Base-by-base conservation (phyloP, 805 yeast species). In the Candida maltosa region DNA sequence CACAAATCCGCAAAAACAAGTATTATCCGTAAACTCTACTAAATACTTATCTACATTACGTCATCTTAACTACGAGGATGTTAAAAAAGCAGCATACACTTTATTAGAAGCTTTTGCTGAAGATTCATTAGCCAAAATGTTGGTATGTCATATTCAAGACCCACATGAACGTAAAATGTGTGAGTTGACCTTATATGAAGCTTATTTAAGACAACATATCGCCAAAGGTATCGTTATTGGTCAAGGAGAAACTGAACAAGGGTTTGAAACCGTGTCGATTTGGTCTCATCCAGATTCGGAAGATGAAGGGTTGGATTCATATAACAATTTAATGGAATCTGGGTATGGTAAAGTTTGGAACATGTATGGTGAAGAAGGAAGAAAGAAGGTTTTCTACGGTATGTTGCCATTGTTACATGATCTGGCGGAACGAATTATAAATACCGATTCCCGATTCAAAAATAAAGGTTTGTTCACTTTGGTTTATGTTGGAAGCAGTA, bases 261-360 rank as follows among this genome's bases (percentile, higher is more conserved):
- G 48, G 4, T 76, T 71, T 50, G 80, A 76, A 56, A 69, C 80
- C 6, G 80, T 76, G 21, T 70, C 76, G 5, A 51, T 75, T 16
- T 76, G 80, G 79, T 59, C 75, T 9, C 58, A 58, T 19, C 80
- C 81, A 4, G 66, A 62, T 9, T 62, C 70, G 7, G 48, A 46
- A 4, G 53, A 49, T 5, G 64, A 59, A 7, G 70, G 72, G 3
- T 49, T 73, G 30, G 76, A 75, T 33, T 59, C 68, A 32, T 72
- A 69, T 48, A 42, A 65, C 26, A 72, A 70, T 16, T 51, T 76
- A 42, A 64, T 75, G 58, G 65, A 71, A 42, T 60, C 79, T 6
- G 81, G 80, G 5, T 76, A 69, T 55, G 72, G 69, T 19, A 58
- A 64, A 47, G 58, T 76, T 23, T 77, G 78, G 55, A 66, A 75